phyloP scores from a whole-genome alignment of 1,284 basidiomycete species.

The Sphagnurus paluster region DNA sequence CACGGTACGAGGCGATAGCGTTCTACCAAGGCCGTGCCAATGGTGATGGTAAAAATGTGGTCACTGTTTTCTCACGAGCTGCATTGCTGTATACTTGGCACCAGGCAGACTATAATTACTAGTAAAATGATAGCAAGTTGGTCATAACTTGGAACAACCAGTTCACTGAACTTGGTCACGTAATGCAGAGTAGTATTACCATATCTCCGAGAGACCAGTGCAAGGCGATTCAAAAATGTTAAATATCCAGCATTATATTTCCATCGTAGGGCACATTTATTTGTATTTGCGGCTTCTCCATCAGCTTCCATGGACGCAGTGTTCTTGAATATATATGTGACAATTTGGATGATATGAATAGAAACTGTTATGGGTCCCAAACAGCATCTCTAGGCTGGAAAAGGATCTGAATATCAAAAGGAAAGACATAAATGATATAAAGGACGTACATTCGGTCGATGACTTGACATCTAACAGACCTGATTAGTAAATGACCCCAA shows the following conservation, averaged over 20 bases:
- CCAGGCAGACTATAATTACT: too few relatives aligned
- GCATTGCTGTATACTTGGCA: too few relatives aligned
- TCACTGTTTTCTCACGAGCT: too few relatives aligned
- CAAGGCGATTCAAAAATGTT: too few relatives aligned
- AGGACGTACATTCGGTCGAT: conserved; percentile 14
- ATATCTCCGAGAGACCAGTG: too few relatives aligned
- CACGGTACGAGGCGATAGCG: too few relatives aligned
- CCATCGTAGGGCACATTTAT: too few relatives aligned
- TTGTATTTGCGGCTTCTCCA: background rate
- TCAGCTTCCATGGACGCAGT: background rate
- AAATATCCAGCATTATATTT: too few relatives aligned
- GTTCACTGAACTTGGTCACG: too few relatives aligned
- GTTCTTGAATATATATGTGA: background rate
- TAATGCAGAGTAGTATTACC: too few relatives aligned
- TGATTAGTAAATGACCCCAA: background rate
- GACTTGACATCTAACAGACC: conserved; percentile 13
- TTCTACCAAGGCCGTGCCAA: too few relatives aligned
- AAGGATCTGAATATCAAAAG: background rate
- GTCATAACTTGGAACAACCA: background rate
- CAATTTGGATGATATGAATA: background rate
- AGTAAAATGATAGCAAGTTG: background rate
- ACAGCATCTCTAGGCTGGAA: conserved; percentile 9
- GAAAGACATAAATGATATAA: background rate
- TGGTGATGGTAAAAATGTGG: too few relatives aligned
- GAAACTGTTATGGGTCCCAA: conserved; percentile 14